Evolutionary conservation across 305 asterid genomes (phyloP).

Genomic region (Fraxinus xanthoxyloides): DNA sequence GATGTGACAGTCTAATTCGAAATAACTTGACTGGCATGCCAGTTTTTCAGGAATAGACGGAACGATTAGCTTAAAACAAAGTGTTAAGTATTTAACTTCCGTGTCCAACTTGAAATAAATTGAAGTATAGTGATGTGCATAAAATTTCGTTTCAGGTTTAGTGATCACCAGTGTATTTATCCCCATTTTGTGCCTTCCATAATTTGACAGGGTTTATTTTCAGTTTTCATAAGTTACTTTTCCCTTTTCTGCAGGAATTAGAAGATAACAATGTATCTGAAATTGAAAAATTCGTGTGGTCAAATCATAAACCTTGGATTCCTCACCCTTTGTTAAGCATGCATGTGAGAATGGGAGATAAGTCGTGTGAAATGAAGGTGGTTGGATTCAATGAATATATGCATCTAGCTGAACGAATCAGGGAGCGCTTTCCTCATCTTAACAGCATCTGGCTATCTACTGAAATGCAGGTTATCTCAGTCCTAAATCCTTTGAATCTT

Average conservation of each 20-base stretch:
- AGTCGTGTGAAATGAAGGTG: slow-evolving; percentile 94
- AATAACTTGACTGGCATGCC: neutral
- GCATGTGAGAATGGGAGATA: slow-evolving; percentile 95
- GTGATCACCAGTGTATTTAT: neutral
- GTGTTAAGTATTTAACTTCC: neutral
- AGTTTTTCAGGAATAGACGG: neutral
- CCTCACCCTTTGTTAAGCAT: slow-evolving; percentile 82
- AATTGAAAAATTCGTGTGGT: slow-evolving; percentile 80
- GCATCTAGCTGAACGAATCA: slow-evolving; percentile 62
- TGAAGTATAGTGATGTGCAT: neutral
- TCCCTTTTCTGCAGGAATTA: slow-evolving; percentile 31
- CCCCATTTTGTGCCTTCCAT: neutral
- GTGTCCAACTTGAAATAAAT: neutral
- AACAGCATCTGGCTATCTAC: slow-evolving; percentile 86
- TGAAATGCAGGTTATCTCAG: slow-evolving; percentile 75
- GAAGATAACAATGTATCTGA: slow-evolving; percentile 28
- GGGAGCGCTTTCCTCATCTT: slow-evolving; percentile 68
- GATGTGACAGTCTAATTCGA: neutral
- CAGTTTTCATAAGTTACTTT: neutral
- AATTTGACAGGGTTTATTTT: neutral
- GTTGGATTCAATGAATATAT: slow-evolving; percentile 78
- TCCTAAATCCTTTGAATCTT: neutral
- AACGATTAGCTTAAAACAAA: neutral
- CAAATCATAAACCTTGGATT: slow-evolving; percentile 72
- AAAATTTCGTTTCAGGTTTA: neutral